phyloP scores from a whole-genome alignment of 1,284 basidiomycete genomes.

The Ceratobasidium sp. region DNA sequence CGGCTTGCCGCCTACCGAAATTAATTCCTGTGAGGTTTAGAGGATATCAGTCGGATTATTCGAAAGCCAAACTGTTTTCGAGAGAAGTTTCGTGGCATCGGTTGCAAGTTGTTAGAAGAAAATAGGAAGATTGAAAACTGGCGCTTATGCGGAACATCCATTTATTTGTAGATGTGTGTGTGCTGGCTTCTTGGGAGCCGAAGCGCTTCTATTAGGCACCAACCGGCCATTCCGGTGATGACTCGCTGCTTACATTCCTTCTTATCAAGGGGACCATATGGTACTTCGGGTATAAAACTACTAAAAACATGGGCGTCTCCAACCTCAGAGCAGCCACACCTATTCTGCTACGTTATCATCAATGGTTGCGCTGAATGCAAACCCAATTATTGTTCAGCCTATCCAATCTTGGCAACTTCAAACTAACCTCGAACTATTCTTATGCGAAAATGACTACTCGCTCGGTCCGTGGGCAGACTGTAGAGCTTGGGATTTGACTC shows the following conservation, averaged over 20 bases:
- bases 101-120: no score
- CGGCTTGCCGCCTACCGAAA: no score
- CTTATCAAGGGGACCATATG: background rate
- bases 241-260: no score
- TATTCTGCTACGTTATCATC: background rate
- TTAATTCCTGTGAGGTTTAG: no score
- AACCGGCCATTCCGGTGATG: background rate
- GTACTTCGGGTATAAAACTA: background rate
- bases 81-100: no score
- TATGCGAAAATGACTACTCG: slow-evolving; percentile 16
- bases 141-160: no score
- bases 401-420: background rate
- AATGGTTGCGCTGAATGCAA: background rate
- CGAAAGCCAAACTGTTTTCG: no score
- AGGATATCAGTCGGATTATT: no score
- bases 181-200: background rate
- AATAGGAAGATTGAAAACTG: no score
- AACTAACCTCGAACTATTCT: background rate
- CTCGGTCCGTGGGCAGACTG: slow-evolving; percentile 2
- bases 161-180: no score
- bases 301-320: no score
- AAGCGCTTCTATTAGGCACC: background rate
- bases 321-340: background rate
- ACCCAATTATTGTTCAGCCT: background rate
- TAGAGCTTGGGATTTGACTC: slow-evolving; percentile 17